Percentiles rank a stretch among this genome's conserved stretches.
phyloP scores from a whole-genome alignment of 441 rosid species.

The Pelargonium citronellum region DNA sequence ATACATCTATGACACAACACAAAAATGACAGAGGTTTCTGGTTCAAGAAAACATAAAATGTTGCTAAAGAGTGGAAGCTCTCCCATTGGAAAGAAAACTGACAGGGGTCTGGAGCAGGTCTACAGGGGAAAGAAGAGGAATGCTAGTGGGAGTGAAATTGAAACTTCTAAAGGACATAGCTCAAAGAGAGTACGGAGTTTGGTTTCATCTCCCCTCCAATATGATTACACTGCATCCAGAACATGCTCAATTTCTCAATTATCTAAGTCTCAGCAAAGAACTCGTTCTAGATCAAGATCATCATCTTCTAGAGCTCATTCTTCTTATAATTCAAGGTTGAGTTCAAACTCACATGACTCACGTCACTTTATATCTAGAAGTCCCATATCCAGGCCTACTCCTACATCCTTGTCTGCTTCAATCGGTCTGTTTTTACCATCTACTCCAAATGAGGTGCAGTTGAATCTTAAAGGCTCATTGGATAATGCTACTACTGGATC shows the following conservation, averaged over 20 bases:
- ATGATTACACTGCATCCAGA: slow-evolving; percentile 22
- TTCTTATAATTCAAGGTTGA: slow-evolving; percentile 27
- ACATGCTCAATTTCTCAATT: slow-evolving; percentile 28
- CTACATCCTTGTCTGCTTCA: slow-evolving; percentile 31
- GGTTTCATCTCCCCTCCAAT: slow-evolving; percentile 27
- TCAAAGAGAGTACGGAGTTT: slow-evolving; percentile 28
- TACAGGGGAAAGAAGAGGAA: slow-evolving; percentile 25
- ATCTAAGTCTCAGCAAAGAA: slow-evolving; percentile 17
- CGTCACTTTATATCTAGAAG: slow-evolving; percentile 22
- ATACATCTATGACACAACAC: slow-evolving; percentile 14
- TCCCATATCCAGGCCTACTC: slow-evolving; percentile 25
- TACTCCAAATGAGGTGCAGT: slow-evolving; percentile 28
- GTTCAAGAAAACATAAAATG: slow-evolving; percentile 20
- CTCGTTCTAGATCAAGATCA: slow-evolving; percentile 30
- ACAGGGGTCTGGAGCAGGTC: slow-evolving; percentile 17
- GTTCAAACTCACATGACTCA: slow-evolving; percentile 19
- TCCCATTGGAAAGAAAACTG: slow-evolving; percentile 19
- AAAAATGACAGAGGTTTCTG: slow-evolving; percentile 22
- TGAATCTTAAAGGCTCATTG: slow-evolving; percentile 23
- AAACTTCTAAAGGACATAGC: slow-evolving; percentile 22
- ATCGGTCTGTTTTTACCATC: slow-evolving; percentile 23
- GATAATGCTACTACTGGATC: slow-evolving; percentile 26
- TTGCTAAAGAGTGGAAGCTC: slow-evolving; percentile 22
- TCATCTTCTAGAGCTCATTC: slow-evolving; percentile 25
- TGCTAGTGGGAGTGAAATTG: slow-evolving; percentile 23